A percentile compares a stretch with the other conserved stretches of the same genome.
Conservation (phyloP, 768 basidiomycete species). For the Panaeolus papilionaceus region DNA sequence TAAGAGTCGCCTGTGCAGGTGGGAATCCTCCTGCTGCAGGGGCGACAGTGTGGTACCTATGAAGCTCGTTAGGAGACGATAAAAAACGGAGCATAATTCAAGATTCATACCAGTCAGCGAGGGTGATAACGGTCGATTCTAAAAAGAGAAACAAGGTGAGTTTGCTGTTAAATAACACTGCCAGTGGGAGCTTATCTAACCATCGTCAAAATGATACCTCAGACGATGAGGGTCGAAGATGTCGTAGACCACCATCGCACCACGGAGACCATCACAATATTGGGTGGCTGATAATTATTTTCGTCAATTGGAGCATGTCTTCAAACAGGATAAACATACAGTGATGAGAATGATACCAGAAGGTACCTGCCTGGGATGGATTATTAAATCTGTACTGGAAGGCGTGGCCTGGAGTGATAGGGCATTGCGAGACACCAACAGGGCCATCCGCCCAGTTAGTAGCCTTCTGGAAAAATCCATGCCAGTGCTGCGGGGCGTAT, state of each 20-base stretch:
- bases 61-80: conserved; percentile 2
- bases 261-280: conserved; percentile 63
- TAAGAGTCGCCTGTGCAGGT: conserved; percentile 42
- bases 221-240: conserved; percentile 39
- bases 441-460: conserved; percentile 49
- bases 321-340: conserved; percentile 26
- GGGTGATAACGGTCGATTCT: conserved; percentile 53
- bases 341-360: conserved; percentile 48
- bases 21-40: conserved; percentile 35
- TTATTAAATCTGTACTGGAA: conserved; percentile 47
- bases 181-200: conserved; percentile 30
- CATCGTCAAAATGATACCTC: conserved; percentile 49
- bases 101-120: conserved; percentile 49
- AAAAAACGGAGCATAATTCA: background rate
- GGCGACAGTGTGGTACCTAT: conserved; percentile 39
- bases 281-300: conserved; percentile 43
- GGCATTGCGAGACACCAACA: conserved; percentile 47
- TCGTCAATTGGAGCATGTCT: background rate
- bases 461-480: conserved; percentile 45
- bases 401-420: conserved; percentile 43
- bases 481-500: conserved; percentile 46
- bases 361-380: conserved; percentile 47
- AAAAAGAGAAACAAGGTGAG: background rate
- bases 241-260: conserved; percentile 54
- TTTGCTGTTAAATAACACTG: background rate